Percentiles rank a stretch among this genome's conserved stretches.
Conservation (phyloP, 306 rosid genomes). For the Cercis canadensis region DNA sequence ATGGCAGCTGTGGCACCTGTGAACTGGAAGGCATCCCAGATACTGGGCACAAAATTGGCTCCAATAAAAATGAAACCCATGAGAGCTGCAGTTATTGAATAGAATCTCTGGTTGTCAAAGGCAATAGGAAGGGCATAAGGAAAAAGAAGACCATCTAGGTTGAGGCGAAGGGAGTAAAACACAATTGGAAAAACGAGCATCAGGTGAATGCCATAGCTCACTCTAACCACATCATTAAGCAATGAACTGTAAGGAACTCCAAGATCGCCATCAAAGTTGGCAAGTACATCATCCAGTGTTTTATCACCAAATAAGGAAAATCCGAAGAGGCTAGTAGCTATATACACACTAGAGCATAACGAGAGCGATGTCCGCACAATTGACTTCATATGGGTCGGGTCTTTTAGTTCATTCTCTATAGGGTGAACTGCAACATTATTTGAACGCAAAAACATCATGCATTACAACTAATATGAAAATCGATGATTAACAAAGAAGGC, state of each 20-base stretch:
- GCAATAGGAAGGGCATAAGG: constrained; percentile 66
- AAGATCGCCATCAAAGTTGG: constrained; percentile 79
- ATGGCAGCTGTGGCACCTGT: constrained; percentile 80
- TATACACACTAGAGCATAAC: constrained; percentile 60
- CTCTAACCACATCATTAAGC: constrained; percentile 70
- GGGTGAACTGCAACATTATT: constrained; percentile 62
- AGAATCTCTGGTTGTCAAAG: constrained; percentile 61
- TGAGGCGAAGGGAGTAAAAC: constrained; percentile 77
- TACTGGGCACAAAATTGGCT: constrained; percentile 74
- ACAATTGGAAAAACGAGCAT: constrained; percentile 82
- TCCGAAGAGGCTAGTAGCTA: constrained; percentile 67
- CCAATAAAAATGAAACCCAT: constrained; percentile 66
- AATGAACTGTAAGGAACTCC: constrained; percentile 67
- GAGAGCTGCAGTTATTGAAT: constrained; percentile 55
- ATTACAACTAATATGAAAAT: no score
- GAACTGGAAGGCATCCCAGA: constrained; percentile 88
- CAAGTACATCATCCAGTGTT: constrained; percentile 71
- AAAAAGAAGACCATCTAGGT: constrained; percentile 70
- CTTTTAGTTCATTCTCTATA: constrained; percentile 64
- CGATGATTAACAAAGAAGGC: background rate
- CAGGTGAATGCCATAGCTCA: constrained; percentile 79
- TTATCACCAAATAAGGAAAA: constrained; percentile 73
- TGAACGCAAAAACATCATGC: background rate
- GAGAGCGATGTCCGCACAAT: constrained; percentile 57
- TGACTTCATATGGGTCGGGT: constrained; percentile 60